Conservation (phyloP, 495 filamentous ascomycete genomes). For the Podospora australis region DNA sequence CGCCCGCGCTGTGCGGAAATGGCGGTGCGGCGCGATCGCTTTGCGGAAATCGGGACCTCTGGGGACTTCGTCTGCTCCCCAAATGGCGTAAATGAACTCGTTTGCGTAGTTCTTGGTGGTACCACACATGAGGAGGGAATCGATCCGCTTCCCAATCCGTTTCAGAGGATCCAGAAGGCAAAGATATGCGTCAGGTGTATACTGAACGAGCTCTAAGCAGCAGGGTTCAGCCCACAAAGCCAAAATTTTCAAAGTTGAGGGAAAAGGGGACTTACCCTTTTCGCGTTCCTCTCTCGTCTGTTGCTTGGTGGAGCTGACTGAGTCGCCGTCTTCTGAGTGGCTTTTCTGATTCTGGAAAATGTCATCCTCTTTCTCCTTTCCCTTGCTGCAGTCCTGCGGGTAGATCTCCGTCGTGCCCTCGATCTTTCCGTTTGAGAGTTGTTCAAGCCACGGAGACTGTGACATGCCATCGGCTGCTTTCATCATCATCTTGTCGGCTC, state of each 20-base stretch:
- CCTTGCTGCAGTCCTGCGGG: too few relatives aligned
- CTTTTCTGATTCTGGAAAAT: too few relatives aligned
- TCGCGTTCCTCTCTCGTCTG: too few relatives aligned
- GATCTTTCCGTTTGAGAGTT: too few relatives aligned
- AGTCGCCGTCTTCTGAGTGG: too few relatives aligned
- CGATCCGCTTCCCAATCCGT: constrained; percentile 14
- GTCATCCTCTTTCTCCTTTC: too few relatives aligned
- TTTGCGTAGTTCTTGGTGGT: constrained; percentile 14
- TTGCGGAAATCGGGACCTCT: not conserved
- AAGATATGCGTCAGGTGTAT: constrained; percentile 16
- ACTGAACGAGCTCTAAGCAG: constrained; percentile 4
- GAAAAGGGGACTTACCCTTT: constrained; percentile 4
- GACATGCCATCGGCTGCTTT: too few relatives aligned
- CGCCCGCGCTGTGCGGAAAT: constrained; percentile 11
- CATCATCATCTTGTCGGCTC: not conserved
- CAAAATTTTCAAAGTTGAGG: not conserved
- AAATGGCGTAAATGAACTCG: constrained; percentile 14
- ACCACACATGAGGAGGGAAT: constrained; percentile 19
- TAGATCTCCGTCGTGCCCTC: too few relatives aligned
- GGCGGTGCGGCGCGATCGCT: constrained; percentile 5
- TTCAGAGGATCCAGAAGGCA: constrained; percentile 19
- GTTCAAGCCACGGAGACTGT: too few relatives aligned
- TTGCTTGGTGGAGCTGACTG: too few relatives aligned
- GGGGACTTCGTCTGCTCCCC: constrained; percentile 7
- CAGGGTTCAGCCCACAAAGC: not conserved